Evolutionary conservation across 73 alveolate genomes (phyloP), one percentile per base, ranked within the genome.

Genomic region (Paramecium sonneborni): DNA sequence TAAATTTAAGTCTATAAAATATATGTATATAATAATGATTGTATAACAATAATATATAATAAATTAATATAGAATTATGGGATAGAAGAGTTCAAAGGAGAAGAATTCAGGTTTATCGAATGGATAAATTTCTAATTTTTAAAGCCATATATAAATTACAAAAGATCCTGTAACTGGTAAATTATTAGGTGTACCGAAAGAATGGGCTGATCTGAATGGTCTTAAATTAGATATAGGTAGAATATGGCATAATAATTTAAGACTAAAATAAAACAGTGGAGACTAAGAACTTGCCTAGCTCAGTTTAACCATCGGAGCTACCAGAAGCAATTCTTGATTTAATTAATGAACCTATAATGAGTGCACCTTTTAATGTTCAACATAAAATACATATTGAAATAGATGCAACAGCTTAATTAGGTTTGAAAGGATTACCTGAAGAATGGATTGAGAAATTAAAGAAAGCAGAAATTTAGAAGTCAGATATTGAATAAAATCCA

Each of bases 231-330:
- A 79, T 12, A 41, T 79, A 24, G 90, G 90, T 43, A 32, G 46
- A 57, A 58, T 11, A 18, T 12, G 32, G 41, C 46, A 52, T 70
- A 39, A 28, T 43, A 56, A 88, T 69, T 52, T 52, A 28, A 88
- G 94, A 88, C 26, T 38, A 88, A 88, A 39, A 55, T 6, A 88
- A 88, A 30, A 88, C 91, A 43, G 94, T 88, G 21, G 67, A 70
- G 37, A 88, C 94, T 20, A 69, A 41, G 38, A 39, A 88, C 32
- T 15, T 88, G 85, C 94, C 94, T 24, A 44, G 43, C 11, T 57
- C 35, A 23, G 94, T 88, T 10, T 37, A 69, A 38, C 88, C 85
- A 8, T 43, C 74, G 24, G 94, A 88, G 70, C 94, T 88, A 20
- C 94, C 94, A 15, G 74, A 88, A 24, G 76, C 70, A 15, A 88